Base-by-base conservation (phyloP, 2,329 filamentous ascomycete genomes). In the Fusarium sp. region DNA sequence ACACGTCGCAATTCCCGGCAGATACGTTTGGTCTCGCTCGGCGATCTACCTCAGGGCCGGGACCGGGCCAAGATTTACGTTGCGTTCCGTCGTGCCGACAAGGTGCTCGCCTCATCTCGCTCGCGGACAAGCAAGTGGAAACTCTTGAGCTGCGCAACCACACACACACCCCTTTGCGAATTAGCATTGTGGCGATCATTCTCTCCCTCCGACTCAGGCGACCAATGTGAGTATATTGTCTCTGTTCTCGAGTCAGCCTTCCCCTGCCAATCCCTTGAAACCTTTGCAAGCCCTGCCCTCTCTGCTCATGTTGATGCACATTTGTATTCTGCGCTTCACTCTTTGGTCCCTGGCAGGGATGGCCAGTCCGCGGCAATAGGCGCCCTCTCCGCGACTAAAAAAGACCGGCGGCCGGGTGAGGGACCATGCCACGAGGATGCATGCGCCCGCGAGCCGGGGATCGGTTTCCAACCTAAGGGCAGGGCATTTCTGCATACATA, bases 21-120 rank as follows among this genome's bases (percentile, higher is more conserved):
- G 42, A 58, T 64, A 59, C n/a, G 27, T 55, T 49, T 67, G 46
- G 60, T 58, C 36, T 55, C 51, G 31, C 36, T 55, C 56, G 31
- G 40, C 36, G 55, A 62, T 70, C 61, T 55, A 66, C 58, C 44
- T 42, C 33, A 64, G 33, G 55, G 29, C 33, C 22, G 40, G 46
- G 55, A 55, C 42, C 33, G 24, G 55, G 55, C 51, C 44, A 51
- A 51, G 55, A 62, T 51, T 46, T 31, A 38, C 40, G 27, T 66
- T 55, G 35, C 59, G 46, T 63, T 57, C 67, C 49, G 64, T 51
- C 53, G 35, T 64, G 36, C 73, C 66, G 69, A 71, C 71, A 72
- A 77, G 75, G 73, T 77, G 53, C 62, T 62, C 62, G 58, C 36
- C 46, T 68, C 58, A 56, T 49, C 58, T 56, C 49, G 56, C 58